Evolutionary conservation across 805 yeast species (phyloP), one percentile per base, ranked within the genome.

Genomic region (Huiozyma naganishii): DNA sequence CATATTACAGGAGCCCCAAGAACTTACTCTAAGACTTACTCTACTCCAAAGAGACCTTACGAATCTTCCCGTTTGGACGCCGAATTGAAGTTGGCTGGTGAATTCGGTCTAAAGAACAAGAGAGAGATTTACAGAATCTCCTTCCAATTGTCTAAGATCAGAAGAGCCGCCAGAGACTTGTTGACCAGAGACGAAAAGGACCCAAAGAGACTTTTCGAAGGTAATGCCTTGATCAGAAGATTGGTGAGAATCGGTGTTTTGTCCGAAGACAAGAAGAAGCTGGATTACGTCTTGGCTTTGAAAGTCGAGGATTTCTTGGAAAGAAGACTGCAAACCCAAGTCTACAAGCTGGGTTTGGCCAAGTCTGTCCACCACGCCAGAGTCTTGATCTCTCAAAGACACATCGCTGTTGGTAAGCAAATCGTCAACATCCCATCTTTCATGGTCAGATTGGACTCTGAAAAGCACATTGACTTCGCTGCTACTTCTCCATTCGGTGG

Each of bases 161-260:
- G 98, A 80, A 88, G 98, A 80, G 97, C 98, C 72, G 98, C 98
- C 69, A 95, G 98, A 84, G 97, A 92, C 69, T 79, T 90, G 67
- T 83, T 90, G 75, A 90, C 97, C 79, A 88, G 96, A 79, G 98
- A 92, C 68, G 98, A 90, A 80, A 92, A 92, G 83, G 98, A 90
- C 76, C 97, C 95, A 83, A 92, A 88, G 85, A 88, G 98, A 80
- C 83, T 90, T 69, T 90, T 90, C 80, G 98, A 90, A 77, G 98
- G 98, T 84, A 90, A 90, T 71, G 98, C 98, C 69, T 86, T 90
- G 71, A 90, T 90, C 76, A 89, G 98, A 83, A 87, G 97, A 81
- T 83, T 90, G 69, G 97, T 92, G 55, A 85, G 98, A 79, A 79
- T 88, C 59, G 98, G 98, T 86, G 95, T 90, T 69, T 82, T 90